Conservation (phyloP, 768 basidiomycete genomes). For the Lyophyllum semitale region DNA sequence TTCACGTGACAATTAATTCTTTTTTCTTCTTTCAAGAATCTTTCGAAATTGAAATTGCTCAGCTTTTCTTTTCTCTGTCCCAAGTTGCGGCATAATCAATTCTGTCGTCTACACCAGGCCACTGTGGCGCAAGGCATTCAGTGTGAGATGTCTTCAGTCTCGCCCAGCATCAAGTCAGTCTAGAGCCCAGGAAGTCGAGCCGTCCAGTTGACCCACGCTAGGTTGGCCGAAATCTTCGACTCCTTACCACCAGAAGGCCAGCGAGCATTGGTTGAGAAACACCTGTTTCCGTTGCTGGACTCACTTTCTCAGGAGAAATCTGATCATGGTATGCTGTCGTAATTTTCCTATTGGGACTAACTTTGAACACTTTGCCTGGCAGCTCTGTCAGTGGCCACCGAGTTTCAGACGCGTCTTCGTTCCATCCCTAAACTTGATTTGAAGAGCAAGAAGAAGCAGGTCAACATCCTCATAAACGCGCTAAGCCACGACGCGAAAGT, state of each 20-base stretch:
- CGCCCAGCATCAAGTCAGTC: slow-evolving; percentile 10
- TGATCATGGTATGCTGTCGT: slow-evolving; percentile 31
- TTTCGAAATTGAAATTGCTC: too few relatives aligned
- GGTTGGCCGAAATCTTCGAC: slow-evolving; percentile 50
- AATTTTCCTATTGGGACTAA: neutral
- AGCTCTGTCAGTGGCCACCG: slow-evolving; percentile 41
- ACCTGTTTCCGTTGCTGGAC: slow-evolving; percentile 52
- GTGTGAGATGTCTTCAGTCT: slow-evolving; percentile 2
- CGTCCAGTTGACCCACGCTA: slow-evolving; percentile 18
- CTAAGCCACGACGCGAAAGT: slow-evolving; percentile 55
- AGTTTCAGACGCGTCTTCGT: slow-evolving; percentile 36
- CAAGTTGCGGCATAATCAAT: too few relatives aligned
- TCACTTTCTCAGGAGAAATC: slow-evolving; percentile 36
- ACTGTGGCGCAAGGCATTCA: neutral
- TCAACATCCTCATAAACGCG: slow-evolving; percentile 52
- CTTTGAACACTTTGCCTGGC: neutral
- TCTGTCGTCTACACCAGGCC: too few relatives aligned
- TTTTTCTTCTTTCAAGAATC: too few relatives aligned
- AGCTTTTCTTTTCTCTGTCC: too few relatives aligned
- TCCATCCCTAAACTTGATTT: slow-evolving; percentile 53
- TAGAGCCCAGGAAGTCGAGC: neutral
- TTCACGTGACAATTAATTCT: too few relatives aligned
- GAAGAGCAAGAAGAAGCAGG: slow-evolving; percentile 54
- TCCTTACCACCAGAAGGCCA: slow-evolving; percentile 56
- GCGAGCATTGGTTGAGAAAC: slow-evolving; percentile 47